A percentile compares a stretch with the other conserved stretches of the same genome.
These are phyloP conservation scores for Wickerhamiella bombiphila DNA, from an alignment of 805 yeast species.

Conservation along the genomic window DNA sequence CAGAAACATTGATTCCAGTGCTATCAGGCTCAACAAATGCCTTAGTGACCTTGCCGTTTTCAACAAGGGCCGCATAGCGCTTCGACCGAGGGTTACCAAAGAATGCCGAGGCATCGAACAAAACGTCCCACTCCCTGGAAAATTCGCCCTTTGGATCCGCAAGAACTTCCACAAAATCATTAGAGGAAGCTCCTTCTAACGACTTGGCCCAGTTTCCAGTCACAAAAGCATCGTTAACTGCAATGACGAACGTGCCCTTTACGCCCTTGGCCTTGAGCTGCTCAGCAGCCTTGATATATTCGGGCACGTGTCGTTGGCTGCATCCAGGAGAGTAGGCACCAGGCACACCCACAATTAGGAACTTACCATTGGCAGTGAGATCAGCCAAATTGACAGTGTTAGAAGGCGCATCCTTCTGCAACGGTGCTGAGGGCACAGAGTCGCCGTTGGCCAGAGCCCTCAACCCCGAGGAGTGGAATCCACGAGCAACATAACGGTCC, in stretches of 20 bases:
- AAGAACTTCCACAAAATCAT: conserved; percentile 36
- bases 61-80: conserved; percentile 63
- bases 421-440: conserved; percentile 40
- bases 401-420: conserved; percentile 50
- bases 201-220: conserved; percentile 61
- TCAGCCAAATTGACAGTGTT: conserved; percentile 42
- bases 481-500: too few relatives aligned
- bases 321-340: conserved; percentile 79
- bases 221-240: conserved; percentile 82
- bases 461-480: conserved; percentile 15
- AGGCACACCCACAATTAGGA: conserved; percentile 46
- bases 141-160: conserved; percentile 75
- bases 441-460: conserved; percentile 42
- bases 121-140: conserved; percentile 45
- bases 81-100: conserved; percentile 66
- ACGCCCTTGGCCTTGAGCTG: conserved; percentile 55
- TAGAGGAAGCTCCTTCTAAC: conserved; percentile 15
- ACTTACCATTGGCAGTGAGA: conserved; percentile 32
- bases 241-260: conserved; percentile 44
- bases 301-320: conserved; percentile 57
- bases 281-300: conserved; percentile 39
- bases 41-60: conserved; percentile 55
- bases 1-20: conserved; percentile 41
- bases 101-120: conserved; percentile 59
- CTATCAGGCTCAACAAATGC: conserved; percentile 71